These are phyloP conservation scores for Verticillium nubilum DNA, from an alignment of 2,329 filamentous ascomycete species.

Conservation along the genomic window DNA sequence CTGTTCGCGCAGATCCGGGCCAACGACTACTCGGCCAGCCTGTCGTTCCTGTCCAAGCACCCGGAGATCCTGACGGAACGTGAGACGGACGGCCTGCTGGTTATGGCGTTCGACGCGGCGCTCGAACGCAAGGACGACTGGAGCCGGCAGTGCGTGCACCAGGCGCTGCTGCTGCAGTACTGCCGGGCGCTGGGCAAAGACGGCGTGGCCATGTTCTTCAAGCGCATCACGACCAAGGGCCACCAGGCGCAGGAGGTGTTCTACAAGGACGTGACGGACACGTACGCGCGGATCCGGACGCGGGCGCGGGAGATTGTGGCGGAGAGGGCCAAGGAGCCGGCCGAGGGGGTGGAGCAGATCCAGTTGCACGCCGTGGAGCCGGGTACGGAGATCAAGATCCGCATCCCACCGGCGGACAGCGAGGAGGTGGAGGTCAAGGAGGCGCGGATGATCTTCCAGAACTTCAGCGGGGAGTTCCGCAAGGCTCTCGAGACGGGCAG, in stretches of 20 bases:
- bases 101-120: conserved; percentile 87
- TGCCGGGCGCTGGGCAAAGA: conserved; percentile 85
- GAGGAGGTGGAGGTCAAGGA: conserved; percentile 59
- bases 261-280: conserved; percentile 85
- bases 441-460: conserved; percentile 72
- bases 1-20: conserved; percentile 74
- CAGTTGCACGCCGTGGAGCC: conserved; percentile 96
- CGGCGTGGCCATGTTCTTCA: conserved; percentile 90
- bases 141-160: conserved; percentile 83
- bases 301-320: conserved; percentile 67
- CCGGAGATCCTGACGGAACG: conserved; percentile 74
- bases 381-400: conserved; percentile 85
- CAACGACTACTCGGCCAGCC: conserved; percentile 66
- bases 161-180: conserved; percentile 89
- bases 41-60: conserved; percentile 74
- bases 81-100: conserved; percentile 85
- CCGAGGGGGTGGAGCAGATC: conserved; percentile 81
- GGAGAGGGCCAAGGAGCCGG: conserved; percentile 44
- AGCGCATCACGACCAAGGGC: conserved; percentile 81
- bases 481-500: conserved; percentile 82
- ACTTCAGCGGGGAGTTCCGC: conserved; percentile 75
- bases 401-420: conserved; percentile 64
- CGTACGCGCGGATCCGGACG: conserved; percentile 74
- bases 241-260: conserved; percentile 92
- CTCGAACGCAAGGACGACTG: conserved; percentile 71